Evolutionary conservation across 106 monocot species (phyloP), one percentile per base, ranked within the genome.

Genomic region (Chionographis japonica): DNA sequence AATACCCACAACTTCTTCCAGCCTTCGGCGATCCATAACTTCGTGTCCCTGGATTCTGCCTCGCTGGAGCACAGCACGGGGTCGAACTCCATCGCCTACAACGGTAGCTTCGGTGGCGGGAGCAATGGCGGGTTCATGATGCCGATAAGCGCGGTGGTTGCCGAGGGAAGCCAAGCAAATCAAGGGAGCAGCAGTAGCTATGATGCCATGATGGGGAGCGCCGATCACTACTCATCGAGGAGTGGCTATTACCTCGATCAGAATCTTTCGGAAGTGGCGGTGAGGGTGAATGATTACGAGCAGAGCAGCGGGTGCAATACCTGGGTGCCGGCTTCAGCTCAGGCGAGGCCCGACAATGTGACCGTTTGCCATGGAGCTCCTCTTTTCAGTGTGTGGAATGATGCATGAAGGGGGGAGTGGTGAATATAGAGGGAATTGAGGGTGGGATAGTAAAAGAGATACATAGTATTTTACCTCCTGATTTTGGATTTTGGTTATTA

Each of bases 381-480:
- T 7, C 54, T 81, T 7, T 93, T 93, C 84, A 70, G 74, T 0
- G 84, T 84, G 19, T 93, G 89, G 93, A 89, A 93, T 52, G 86
- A 93, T 74, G 74, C 83, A 12, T 83, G 68, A 52, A 27, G 27
- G 27, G 27, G 27, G 27, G 27, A 27, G 27, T 36, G 19, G 10
- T 7, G 38, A 2, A 36, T n/a, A 50, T 16, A 18, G 15, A 41
- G 50, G 4, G 10, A 27, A 27, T 40, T 52, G 58, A n/a, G 37
- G 53, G 27, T 27, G 27, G 27, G 27, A 27, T 27, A 27, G 27
- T 27, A 27, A 27, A 27, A 27, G 27, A 27, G 27, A 27, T 27
- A 27, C 27, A 27, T 27, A 27, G 54, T 12, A 62, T 50, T 75
- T 49, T 27, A 19, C 61, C 64, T 52, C 36, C 43, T 37, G 18